A percentile compares a stretch with the other conserved stretches of the same genome.
Evolutionary conservation across 2,329 filamentous ascomycete genomes (phyloP).

Genomic region (Biscogniauxia sp.): DNA sequence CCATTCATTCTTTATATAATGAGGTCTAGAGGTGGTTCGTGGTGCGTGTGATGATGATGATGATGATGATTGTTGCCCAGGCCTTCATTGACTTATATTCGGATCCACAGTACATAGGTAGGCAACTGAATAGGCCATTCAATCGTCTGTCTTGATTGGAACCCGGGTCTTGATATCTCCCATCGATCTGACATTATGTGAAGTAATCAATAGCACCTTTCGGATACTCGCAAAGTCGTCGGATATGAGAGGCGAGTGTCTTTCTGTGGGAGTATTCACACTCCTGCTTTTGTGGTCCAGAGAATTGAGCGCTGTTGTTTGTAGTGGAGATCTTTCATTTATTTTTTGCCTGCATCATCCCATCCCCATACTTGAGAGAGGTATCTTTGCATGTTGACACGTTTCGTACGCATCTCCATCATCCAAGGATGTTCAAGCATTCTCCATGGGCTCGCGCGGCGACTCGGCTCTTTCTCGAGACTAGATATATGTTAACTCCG

Average conservation of each 20-base stretch:
- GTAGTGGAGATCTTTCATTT: neutral
- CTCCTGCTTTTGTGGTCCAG: neutral
- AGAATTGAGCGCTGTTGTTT: neutral
- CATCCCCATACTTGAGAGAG: conserved; percentile 95
- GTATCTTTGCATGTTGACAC: conserved; percentile 96
- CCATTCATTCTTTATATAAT: no score
- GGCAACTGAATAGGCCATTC: neutral
- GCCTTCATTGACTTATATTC: neutral
- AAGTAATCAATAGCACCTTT: neutral
- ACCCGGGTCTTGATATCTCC: neutral
- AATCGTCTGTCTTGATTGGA: neutral
- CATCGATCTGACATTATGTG: neutral
- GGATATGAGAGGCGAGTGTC: neutral
- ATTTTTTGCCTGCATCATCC: conserved; percentile 58
- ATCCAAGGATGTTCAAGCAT: conserved; percentile 99
- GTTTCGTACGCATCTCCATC: conserved; percentile 90
- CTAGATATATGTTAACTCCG: conserved; percentile 44
- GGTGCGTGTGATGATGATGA: neutral
- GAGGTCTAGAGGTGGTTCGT: no score
- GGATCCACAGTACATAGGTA: neutral
- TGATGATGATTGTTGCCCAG: neutral
- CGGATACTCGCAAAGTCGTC: neutral
- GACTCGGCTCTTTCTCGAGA: conserved; percentile 85
- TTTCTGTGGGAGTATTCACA: neutral
- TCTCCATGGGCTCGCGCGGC: conserved; percentile 91